Evolutionary conservation across 441 rosid genomes (phyloP), one percentile per base, ranked within the genome.

Genomic region (Populus hybrid): DNA sequence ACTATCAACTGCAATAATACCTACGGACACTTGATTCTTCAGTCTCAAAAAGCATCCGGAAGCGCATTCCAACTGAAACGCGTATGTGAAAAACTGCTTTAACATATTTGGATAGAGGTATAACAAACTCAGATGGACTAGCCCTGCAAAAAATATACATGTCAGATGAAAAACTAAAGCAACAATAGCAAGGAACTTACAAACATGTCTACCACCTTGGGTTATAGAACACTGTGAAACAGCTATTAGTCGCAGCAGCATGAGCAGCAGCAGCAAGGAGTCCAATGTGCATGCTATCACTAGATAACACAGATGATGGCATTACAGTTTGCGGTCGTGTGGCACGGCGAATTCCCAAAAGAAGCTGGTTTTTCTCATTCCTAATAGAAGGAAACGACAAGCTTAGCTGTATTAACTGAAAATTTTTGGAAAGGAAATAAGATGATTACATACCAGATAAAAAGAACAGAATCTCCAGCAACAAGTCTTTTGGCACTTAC

Each of bases 211-310:
- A 59, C 73, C 78, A 95, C 99, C 99, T 94, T 21, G 99, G 99
- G 73, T 97, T 97, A 83, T 86, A 97, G 83, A 93, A 97, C 80
- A 97, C 88, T 29, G 98, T 94, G 83, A 97, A 97, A 36, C 98
- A 90, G 81, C 99, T 97, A 84, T 93, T 92, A 70, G 98, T 97
- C 28, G 95, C 92, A 28, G 29, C 29, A 28, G 29, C 29, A 28
- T 28, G 29, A 28, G 29, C 29, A 28, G 29, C 29, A 28, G 98
- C 99, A 77, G 99, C 99, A 81, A 94, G 99, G 75, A 97, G 94
- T 72, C 99, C 99, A 84, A 97, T 86, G 83, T 94, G 99, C 99
- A 97, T 93, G 86, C 99, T 97, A 81, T 97, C 99, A 77, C 99
- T 94, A 56, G 99, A 97, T 81, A 94, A 83, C 73, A 97, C 97